Evolutionary conservation across 257 asterid species (phyloP).

Genomic region (Solanum paucissectum): DNA sequence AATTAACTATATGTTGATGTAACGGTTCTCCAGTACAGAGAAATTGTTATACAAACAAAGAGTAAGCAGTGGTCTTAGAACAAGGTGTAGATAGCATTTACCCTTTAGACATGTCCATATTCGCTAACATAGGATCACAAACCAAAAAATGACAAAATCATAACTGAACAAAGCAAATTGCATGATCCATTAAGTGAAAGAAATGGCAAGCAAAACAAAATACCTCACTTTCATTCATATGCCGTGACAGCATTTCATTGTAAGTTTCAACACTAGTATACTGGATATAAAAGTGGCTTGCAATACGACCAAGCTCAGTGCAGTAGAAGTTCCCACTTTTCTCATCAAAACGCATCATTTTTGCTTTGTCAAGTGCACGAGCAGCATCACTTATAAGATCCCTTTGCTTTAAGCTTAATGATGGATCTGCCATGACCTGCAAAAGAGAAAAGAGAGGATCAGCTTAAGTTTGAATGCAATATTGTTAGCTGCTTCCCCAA

Average conservation of each 20-base stretch:
- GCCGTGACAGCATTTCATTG: conserved; percentile 80
- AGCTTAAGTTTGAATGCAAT: neutral
- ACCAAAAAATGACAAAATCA: neutral
- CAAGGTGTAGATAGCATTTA: neutral
- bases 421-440: conserved; percentile 92
- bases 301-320: conserved; percentile 99
- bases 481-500: neutral
- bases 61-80: neutral
- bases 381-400: conserved; percentile 90
- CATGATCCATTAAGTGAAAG: neutral
- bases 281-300: conserved; percentile 95
- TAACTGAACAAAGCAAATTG: neutral
- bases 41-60: neutral
- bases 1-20: neutral
- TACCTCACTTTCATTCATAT: conserved; percentile 99
- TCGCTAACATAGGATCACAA: neutral
- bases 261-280: conserved; percentile 96
- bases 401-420: conserved; percentile 84
- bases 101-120: neutral
- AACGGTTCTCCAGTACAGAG: neutral
- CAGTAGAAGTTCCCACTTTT: conserved; percentile 97
- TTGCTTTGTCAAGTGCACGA: conserved; percentile 94
- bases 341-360: conserved; percentile 99
- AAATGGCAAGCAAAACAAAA: conserved; percentile 1
- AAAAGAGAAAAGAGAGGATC: conserved; percentile 4